Conservation (phyloP, 176 grass and related monocot genomes). For the Themeda triandra region DNA sequence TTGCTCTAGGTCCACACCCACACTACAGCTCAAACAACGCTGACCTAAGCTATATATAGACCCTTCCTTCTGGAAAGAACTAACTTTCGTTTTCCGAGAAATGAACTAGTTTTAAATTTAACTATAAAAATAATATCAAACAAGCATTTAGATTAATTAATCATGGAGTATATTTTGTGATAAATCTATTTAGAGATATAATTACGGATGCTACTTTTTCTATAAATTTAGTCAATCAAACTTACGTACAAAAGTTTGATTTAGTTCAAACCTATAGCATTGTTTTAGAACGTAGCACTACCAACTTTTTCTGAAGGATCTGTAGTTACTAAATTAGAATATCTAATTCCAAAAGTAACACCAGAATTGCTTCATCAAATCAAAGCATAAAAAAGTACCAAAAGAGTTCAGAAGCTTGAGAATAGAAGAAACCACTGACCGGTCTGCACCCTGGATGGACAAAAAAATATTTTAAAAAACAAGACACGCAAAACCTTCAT, state of each 20-base stretch:
- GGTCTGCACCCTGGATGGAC: background rate
- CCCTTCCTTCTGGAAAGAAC: too few relatives aligned
- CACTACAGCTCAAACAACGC: background rate
- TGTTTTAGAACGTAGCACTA: too few relatives aligned
- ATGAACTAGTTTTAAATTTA: background rate
- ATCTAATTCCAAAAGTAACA: background rate
- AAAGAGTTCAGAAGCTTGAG: too few relatives aligned
- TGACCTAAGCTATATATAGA: background rate
- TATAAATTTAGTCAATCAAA: background rate
- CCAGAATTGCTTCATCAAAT: background rate
- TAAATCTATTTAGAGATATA: background rate
- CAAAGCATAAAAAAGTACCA: background rate
- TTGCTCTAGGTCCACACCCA: background rate
- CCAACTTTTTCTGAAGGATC: too few relatives aligned
- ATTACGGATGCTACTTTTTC: background rate
- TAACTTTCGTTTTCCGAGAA: too few relatives aligned
- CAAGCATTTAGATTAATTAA: background rate
- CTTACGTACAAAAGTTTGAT: background rate
- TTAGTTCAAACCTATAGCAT: background rate
- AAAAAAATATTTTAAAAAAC: background rate
- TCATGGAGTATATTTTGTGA: background rate
- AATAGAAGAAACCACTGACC: too few relatives aligned
- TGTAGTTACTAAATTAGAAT: too few relatives aligned
- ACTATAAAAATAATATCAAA: too few relatives aligned
- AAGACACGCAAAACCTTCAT: constrained; percentile 24